Conservation (phyloP, 2,329 filamentous ascomycete species). For the Beauveria australis region DNA sequence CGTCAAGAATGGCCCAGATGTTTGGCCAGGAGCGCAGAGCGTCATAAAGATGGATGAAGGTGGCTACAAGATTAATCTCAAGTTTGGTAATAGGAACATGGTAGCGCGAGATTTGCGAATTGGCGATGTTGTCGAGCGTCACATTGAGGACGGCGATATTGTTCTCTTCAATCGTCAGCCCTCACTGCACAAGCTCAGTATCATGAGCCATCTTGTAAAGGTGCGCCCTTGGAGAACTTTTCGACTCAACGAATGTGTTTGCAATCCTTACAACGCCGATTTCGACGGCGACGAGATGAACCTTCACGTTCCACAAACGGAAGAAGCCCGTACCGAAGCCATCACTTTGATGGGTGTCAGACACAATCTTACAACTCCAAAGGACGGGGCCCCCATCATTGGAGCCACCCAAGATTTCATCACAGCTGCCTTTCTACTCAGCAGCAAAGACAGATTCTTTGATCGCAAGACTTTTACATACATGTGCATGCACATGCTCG, state of each 20-base stretch:
- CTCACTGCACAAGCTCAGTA: conserved; percentile 96
- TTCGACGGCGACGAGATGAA: conserved; percentile 99
- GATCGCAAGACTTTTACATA: conserved; percentile 83
- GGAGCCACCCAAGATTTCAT: conserved; percentile 99
- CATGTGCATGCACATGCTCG: conserved; percentile 89
- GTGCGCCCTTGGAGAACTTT: conserved; percentile 94
- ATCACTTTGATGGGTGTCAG: conserved; percentile 97
- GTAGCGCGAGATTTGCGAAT: conserved; percentile 68
- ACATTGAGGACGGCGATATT: conserved; percentile 90
- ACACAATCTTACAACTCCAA: conserved; percentile 89
- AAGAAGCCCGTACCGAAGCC: conserved; percentile 90
- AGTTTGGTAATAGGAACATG: conserved; percentile 62
- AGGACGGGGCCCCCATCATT: conserved; percentile 97
- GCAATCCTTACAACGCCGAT: conserved; percentile 96
- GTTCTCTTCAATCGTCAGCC: conserved; percentile 98
- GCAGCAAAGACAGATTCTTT: conserved; percentile 87
- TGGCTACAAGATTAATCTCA: conserved; percentile 64
- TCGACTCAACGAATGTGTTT: conserved; percentile 95
- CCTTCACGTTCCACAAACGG: conserved; percentile 91
- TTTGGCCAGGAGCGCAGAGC: conserved; percentile 83
- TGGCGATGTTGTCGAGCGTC: conserved; percentile 87
- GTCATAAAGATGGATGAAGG: conserved; percentile 64
- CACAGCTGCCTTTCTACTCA: conserved; percentile 84
- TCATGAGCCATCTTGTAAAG: conserved; percentile 91
- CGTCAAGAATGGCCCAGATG: conserved; percentile 64